These are phyloP conservation scores for Rhododendron mucronatum DNA, from an alignment of 148 eudicot species.

Conservation along the genomic window DNA sequence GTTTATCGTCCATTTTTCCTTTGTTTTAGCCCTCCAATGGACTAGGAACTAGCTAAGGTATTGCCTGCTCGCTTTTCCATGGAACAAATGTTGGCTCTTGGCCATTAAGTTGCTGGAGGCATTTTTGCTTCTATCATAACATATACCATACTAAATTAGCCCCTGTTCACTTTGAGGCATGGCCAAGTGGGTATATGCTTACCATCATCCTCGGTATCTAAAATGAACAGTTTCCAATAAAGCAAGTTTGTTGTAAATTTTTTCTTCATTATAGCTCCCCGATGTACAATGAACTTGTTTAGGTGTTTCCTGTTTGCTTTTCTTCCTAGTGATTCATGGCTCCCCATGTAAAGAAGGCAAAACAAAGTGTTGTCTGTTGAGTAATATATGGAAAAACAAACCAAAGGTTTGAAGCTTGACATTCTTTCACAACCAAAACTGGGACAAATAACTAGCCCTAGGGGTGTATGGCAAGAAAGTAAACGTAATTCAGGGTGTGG, in stretches of 20 bases:
- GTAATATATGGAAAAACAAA: background rate
- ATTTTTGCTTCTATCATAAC: background rate
- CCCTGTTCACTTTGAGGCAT: background rate
- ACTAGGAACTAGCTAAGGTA: background rate
- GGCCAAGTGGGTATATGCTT: background rate
- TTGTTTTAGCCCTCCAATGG: background rate
- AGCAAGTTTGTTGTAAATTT: background rate
- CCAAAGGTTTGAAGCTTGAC: background rate
- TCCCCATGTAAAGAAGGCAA: background rate
- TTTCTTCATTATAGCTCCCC: background rate
- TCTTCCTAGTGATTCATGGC: background rate
- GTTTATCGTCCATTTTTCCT: background rate
- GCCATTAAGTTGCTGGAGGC: background rate
- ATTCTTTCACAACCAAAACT: background rate
- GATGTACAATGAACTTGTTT: background rate
- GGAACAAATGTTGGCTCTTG: background rate
- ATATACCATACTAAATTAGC: background rate
- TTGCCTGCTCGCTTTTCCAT: background rate
- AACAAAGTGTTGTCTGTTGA: background rate
- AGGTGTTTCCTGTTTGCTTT: background rate
- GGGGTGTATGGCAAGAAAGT: background rate
- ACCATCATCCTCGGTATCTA: background rate
- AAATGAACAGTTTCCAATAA: background rate
- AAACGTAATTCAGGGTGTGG: background rate
- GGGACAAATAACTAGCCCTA: background rate